Conservation (phyloP, 2,329 filamentous ascomycete genomes). For the Hypoxylon rubiginosum region DNA sequence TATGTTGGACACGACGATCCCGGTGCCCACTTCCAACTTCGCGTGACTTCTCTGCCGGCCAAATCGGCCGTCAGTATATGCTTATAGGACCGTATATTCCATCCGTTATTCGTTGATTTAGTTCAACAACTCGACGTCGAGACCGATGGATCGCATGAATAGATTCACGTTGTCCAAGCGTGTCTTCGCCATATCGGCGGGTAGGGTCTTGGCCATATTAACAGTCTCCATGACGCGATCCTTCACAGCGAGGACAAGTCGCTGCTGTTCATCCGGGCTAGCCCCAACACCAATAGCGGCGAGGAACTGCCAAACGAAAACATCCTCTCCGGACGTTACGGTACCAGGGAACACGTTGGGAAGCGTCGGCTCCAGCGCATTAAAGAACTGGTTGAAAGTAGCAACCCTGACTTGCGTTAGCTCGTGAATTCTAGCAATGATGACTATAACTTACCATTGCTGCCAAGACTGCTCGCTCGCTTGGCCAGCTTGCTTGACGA, state of each 20-base stretch:
- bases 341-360: constrained; percentile 90
- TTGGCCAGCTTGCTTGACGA: constrained; percentile 85
- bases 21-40: neutral
- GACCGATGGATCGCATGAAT: constrained; percentile 98
- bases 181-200: constrained; percentile 84
- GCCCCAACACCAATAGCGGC: constrained; percentile 95
- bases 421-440: neutral
- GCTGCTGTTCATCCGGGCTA: constrained; percentile 93
- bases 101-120: constrained; percentile 34
- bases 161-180: constrained; percentile 93
- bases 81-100: neutral
- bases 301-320: constrained; percentile 98
- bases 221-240: constrained; percentile 98
- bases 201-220: constrained; percentile 86
- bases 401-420: constrained; percentile 68
- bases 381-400: constrained; percentile 89
- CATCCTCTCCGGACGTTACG: constrained; percentile 91
- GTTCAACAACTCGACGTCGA: constrained; percentile 85
- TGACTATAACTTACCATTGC: constrained; percentile 73
- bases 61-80: neutral
- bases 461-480: constrained; percentile 80
- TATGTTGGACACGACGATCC: neutral
- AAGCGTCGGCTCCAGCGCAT: constrained; percentile 85
- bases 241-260: constrained; percentile 95
- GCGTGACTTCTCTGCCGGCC: neutral